phyloP scores from a whole-genome alignment of 257 asterid genomes.

The Solanum chilense region DNA sequence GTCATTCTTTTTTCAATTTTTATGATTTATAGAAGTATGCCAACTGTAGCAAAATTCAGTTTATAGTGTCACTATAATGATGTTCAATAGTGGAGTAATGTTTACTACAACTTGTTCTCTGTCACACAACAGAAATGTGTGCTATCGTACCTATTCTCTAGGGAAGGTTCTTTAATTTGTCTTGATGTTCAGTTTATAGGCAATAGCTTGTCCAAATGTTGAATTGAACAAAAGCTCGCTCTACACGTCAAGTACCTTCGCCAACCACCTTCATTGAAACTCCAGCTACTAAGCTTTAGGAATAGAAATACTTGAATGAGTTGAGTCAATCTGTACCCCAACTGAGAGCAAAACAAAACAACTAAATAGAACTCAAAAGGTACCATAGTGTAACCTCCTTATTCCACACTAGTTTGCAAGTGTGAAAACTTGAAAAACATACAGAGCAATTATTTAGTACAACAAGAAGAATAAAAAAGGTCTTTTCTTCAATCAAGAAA shows the following conservation, averaged over 20 bases:
- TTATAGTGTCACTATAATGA: not conserved
- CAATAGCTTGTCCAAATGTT: not conserved
- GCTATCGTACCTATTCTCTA: not conserved
- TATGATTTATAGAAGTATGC: not conserved
- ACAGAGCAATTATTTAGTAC: not conserved
- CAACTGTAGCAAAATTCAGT: not conserved
- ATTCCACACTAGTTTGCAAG: not conserved
- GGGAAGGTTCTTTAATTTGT: not conserved
- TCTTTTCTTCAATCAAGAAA: constrained; percentile 10
- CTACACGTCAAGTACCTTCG: not conserved
- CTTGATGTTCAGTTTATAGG: not conserved
- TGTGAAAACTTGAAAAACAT: not conserved
- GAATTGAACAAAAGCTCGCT: not conserved
- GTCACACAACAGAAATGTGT: not conserved
- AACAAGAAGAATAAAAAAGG: not conserved
- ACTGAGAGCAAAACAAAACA: not conserved
- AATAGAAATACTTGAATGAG: not conserved
- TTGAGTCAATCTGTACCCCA: not conserved
- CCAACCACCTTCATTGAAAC: not conserved
- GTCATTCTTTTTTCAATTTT: not conserved
- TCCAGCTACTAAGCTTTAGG: not conserved
- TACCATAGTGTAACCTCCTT: not conserved
- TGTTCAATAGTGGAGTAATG: not conserved
- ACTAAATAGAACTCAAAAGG: not conserved
- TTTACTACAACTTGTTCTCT: not conserved